Conservation (phyloP, 2,329 filamentous ascomycete genomes). For the Sclerotiophoma versabilis region DNA sequence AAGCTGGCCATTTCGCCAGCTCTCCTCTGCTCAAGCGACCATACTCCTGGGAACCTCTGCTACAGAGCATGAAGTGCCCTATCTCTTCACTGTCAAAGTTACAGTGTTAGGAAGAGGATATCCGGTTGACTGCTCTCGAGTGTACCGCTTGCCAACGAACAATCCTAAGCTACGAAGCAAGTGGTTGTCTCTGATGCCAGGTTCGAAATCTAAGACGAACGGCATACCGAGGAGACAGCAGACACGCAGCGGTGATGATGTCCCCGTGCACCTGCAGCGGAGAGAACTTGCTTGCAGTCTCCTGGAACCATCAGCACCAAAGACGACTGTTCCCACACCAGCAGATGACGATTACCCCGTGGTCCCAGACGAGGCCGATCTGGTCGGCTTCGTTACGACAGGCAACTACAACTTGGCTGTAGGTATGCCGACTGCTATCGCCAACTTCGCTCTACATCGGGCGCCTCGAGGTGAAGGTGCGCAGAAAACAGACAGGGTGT, state of each 20-base stretch:
- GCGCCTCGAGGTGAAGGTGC: constrained; percentile 55
- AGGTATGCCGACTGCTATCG: constrained; percentile 78
- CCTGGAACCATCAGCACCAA: constrained; percentile 21
- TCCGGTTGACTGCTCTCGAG: constrained; percentile 74
- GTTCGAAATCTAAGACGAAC: not conserved
- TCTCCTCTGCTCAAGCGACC: constrained; percentile 41
- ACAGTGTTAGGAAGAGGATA: constrained; percentile 74
- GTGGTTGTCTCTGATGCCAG: constrained; percentile 71
- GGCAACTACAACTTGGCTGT: constrained; percentile 82
- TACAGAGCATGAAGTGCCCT: constrained; percentile 13
- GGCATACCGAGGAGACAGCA: constrained; percentile 23
- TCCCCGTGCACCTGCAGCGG: constrained; percentile 25
- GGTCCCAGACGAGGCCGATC: constrained; percentile 75
- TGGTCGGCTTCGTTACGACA: constrained; percentile 89
- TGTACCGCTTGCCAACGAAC: constrained; percentile 80
- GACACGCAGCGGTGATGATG: constrained; percentile 22
- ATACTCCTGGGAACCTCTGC: constrained; percentile 13
- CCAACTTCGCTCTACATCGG: constrained; percentile 69
- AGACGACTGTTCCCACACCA: constrained; percentile 24
- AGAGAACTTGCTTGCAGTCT: constrained; percentile 38
- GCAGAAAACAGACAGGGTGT: constrained; percentile 59
- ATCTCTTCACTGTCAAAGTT: constrained; percentile 69
- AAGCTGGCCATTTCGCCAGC: constrained; percentile 33
- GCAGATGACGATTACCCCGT: constrained; percentile 62
- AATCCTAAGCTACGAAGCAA: constrained; percentile 64